Evolutionary conservation across 2,329 filamentous ascomycete genomes (phyloP).

Genomic region (Arthrobotrys pseudoclavata): DNA sequence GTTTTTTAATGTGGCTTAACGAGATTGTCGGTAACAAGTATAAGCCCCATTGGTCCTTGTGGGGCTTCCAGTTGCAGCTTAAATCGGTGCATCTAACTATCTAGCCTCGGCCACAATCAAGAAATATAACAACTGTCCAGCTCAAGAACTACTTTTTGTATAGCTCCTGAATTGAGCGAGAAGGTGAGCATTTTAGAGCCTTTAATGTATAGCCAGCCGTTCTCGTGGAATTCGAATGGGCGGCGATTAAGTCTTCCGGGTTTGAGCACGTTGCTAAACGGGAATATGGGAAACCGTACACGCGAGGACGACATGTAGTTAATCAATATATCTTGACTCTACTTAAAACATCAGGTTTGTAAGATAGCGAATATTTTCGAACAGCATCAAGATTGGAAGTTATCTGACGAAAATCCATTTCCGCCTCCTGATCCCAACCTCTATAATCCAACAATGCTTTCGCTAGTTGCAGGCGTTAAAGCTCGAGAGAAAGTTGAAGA

Average conservation of each 20-base stretch:
- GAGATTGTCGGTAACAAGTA: neutral
- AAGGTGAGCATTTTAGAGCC: neutral
- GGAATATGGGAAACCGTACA: neutral
- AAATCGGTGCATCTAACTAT: no score
- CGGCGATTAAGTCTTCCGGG: neutral
- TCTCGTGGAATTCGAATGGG: neutral
- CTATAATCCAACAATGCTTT: neutral
- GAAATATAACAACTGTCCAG: no score
- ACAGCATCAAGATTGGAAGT: neutral
- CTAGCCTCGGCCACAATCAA: no score
- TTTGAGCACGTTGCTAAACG: constrained; percentile 32
- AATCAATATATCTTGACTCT: no score
- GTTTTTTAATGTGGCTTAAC: no score
- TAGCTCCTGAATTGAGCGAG: neutral
- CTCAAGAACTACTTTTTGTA: neutral
- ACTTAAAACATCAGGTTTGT: no score
- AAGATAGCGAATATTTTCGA: neutral
- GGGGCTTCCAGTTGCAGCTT: neutral
- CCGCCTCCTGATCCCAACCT: neutral
- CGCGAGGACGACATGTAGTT: neutral
- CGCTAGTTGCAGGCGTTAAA: neutral
- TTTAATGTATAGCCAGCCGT: neutral
- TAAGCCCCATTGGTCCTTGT: neutral
- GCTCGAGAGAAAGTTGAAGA: neutral
- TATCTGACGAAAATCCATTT: neutral